Evolutionary conservation across 108 stramenopile species (phyloP).

Genomic region (Pseudonitzschia multistriata): DNA sequence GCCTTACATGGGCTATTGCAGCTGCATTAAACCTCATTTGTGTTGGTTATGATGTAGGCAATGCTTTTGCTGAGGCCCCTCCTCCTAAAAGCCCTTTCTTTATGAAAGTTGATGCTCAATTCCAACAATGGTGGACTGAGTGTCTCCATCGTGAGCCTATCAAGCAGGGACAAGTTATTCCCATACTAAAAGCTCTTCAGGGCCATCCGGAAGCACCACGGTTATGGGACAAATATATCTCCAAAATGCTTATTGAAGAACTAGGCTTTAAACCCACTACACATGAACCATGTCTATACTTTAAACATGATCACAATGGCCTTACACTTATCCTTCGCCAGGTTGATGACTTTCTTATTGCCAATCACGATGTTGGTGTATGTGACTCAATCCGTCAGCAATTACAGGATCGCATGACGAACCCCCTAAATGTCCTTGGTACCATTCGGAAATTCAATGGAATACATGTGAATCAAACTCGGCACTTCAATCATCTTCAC

Average conservation of each 20-base stretch:
- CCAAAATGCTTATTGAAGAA: conserved; percentile 21
- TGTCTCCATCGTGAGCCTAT: not conserved
- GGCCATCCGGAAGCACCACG: conserved; percentile 37
- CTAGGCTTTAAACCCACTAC: conserved; percentile 26
- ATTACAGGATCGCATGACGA: conserved; percentile 10
- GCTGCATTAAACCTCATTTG: conserved; percentile 18
- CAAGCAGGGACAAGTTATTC: conserved; percentile 17
- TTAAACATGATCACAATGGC: not conserved
- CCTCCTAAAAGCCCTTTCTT: conserved; percentile 26
- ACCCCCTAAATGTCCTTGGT: conserved; percentile 29
- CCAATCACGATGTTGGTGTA: not conserved
- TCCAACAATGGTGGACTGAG: conserved; percentile 32
- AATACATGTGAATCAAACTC: conserved; percentile 31
- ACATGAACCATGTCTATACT: conserved; percentile 27
- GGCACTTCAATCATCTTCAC: conserved; percentile 20
- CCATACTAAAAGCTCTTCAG: conserved; percentile 34
- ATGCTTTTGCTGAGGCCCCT: conserved; percentile 41
- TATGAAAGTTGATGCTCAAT: conserved; percentile 31
- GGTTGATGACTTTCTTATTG: not conserved
- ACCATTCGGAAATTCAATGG: conserved; percentile 29
- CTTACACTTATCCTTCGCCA: not conserved
- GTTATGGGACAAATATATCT: conserved; percentile 7
- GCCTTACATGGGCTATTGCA: conserved; percentile 31
- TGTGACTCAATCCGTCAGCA: conserved; percentile 6
- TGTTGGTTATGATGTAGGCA: conserved; percentile 32